Evolutionary conservation across 2,329 filamentous ascomycete species (phyloP), one percentile per base, ranked within the genome.

Genomic region (Arthroderma uncinatum): DNA sequence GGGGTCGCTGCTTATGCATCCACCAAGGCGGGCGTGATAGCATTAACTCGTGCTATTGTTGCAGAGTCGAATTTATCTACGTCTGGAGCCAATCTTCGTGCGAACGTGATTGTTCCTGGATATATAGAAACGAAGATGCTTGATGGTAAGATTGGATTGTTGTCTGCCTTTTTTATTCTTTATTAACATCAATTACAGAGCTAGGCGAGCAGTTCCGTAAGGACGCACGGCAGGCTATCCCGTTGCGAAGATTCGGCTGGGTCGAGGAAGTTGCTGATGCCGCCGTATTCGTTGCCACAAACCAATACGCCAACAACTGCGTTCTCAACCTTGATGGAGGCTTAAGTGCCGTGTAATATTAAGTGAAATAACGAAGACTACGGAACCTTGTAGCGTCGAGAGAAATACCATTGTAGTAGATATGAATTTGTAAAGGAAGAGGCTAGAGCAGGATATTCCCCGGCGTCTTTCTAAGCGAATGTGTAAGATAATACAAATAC

Each of bases 101-200:
- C 88, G 50, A 95, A 95, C 72, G 85, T 85, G 28, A 82, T 95
- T 62, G 74, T 92, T 42, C 89, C 89, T 0, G 89, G 89, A 5
- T 95, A 92, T 74, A 84, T 94, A 63, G 77, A 86, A 57, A 92
- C 88, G 48, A 79, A 82, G 52, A 94, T 95, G 88, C 89, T 86
- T 63, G 72, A 79, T 68, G 76, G 87, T 91, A 72, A 72, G 74
- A 61, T 44, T 4, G 0, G 2, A n/a, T 28, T 50, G 14, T 34
- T 59, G 40, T 57, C n/a, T 25, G 30, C 21, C 21, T 16, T 23
- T 6, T n/a, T 14, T 44, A 7, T 2, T 16, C 14, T 30, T 55
- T 25, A 47, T 57, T 59, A 37, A 59, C 21, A 25, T 44, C 25
- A 2, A 25, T 2, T 48, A n/a, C 54, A 78, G 77, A 73, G 59